Conservation (phyloP, 306 rosid species). For the Lablab purpureus region DNA sequence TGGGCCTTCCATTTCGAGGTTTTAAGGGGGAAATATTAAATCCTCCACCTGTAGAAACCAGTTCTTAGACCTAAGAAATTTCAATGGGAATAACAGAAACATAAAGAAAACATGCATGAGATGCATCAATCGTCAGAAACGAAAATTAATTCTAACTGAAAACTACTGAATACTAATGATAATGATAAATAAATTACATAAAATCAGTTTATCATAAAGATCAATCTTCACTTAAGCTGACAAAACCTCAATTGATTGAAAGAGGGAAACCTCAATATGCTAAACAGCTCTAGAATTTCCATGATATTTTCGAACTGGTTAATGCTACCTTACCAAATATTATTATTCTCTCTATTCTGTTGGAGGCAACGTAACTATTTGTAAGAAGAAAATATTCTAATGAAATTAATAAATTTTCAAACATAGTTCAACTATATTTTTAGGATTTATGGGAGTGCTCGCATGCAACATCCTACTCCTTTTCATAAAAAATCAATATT, state of each 20-base stretch:
- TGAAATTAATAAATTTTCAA: slow-evolving; percentile 12
- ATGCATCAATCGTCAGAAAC: slow-evolving; percentile 25
- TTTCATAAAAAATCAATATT: neutral
- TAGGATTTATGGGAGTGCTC: slow-evolving; percentile 33
- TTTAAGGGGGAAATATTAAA: slow-evolving; percentile 91
- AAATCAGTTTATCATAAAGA: neutral
- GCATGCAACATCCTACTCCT: slow-evolving; percentile 5
- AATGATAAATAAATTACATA: slow-evolving; percentile 16
- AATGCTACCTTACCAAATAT: neutral
- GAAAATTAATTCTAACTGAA: neutral
- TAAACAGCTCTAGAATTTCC: slow-evolving; percentile 10
- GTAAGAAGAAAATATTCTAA: slow-evolving; percentile 9
- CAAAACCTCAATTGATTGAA: slow-evolving; percentile 17
- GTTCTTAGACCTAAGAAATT: slow-evolving; percentile 34
- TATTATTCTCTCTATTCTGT: neutral
- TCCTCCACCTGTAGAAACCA: slow-evolving; percentile 83
- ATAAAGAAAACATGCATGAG: slow-evolving; percentile 13
- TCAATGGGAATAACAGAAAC: neutral
- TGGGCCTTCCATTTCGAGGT: slow-evolving; percentile 92
- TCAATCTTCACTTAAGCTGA: slow-evolving; percentile 23
- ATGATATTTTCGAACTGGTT: neutral
- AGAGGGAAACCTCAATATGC: neutral
- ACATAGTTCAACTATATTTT: neutral
- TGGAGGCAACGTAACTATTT: neutral
- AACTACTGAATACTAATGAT: neutral